Evolutionary conservation across 768 basidiomycete species (phyloP).

Genomic region (Tylopilus sp.): DNA sequence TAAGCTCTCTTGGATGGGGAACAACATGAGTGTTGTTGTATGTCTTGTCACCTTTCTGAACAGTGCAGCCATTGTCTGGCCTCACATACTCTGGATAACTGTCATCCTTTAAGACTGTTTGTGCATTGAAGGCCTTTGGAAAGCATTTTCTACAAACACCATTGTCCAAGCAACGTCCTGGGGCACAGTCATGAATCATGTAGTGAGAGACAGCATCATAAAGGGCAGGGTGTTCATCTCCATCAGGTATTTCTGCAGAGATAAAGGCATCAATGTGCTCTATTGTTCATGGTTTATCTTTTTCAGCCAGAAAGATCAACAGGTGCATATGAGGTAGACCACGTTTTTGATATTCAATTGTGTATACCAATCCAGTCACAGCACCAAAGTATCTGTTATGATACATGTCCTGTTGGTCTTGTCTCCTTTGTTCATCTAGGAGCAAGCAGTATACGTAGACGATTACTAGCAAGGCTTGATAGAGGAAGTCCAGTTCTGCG

Average conservation of each 20-base stretch:
- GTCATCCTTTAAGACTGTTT: conserved; percentile 36
- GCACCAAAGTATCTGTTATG: too few relatives aligned
- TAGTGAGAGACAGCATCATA: conserved; percentile 26
- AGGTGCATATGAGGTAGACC: not conserved
- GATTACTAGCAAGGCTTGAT: too few relatives aligned
- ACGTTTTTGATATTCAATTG: too few relatives aligned
- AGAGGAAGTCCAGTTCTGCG: too few relatives aligned
- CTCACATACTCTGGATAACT: conserved; percentile 39
- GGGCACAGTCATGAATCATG: conserved; percentile 46
- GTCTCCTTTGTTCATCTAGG: too few relatives aligned
- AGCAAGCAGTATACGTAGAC: too few relatives aligned
- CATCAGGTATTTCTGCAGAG: not conserved
- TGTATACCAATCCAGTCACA: too few relatives aligned
- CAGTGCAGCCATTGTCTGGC: conserved; percentile 32
- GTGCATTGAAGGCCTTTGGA: conserved; percentile 37
- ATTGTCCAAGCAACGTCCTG: conserved; percentile 33
- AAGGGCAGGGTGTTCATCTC: not conserved
- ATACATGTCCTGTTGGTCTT: too few relatives aligned
- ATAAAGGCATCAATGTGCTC: not conserved
- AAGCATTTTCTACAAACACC: conserved; percentile 33
- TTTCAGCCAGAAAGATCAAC: not conserved
- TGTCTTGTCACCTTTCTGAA: conserved; percentile 12
- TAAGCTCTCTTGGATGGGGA: conserved; percentile 37
- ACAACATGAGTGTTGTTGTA: conserved; percentile 43
- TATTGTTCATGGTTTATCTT: not conserved